These are phyloP conservation scores for Linum lewisii DNA, from an alignment of 345 rosid genomes.

Conservation along the genomic window DNA sequence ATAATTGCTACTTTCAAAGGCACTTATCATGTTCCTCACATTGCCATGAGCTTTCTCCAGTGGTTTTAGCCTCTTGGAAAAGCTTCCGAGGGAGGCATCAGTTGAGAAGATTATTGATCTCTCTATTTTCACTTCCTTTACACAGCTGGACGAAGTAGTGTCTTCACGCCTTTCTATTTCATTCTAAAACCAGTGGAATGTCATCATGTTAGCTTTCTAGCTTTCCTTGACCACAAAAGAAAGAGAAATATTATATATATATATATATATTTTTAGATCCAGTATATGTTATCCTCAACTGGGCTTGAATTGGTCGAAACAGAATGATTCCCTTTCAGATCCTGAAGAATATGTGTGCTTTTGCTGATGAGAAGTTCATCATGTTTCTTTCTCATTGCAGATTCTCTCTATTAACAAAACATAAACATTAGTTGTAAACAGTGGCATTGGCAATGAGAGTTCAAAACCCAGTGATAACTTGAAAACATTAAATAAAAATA, in stretches of 20 bases:
- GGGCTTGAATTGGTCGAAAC: slow-evolving; percentile 21
- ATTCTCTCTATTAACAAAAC: slow-evolving; percentile 54
- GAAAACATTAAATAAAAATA: too few relatives aligned
- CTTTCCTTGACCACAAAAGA: neutral
- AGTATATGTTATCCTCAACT: slow-evolving; percentile 36
- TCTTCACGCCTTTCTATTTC: slow-evolving; percentile 29
- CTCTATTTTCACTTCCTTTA: slow-evolving; percentile 10
- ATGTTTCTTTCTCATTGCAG: slow-evolving; percentile 65
- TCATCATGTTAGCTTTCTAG: slow-evolving; percentile 7
- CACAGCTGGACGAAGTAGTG: slow-evolving; percentile 12
- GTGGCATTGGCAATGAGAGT: neutral
- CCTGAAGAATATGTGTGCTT: slow-evolving; percentile 23
- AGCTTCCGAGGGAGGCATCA: slow-evolving; percentile 7
- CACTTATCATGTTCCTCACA: slow-evolving; percentile 69
- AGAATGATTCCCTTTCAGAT: slow-evolving; percentile 12
- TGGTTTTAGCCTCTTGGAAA: slow-evolving; percentile 19
- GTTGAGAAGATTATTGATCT: slow-evolving; percentile 14
- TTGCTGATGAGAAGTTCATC: slow-evolving; percentile 32
- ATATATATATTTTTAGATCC: too few relatives aligned
- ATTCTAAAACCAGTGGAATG: slow-evolving; percentile 28
- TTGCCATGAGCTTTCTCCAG: slow-evolving; percentile 37
- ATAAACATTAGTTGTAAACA: slow-evolving; percentile 9
- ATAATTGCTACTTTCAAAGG: slow-evolving; percentile 51
- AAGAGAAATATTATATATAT: slow-evolving; percentile 9
- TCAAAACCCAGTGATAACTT: too few relatives aligned